Conservation (phyloP, 345 rosid genomes). For the Populus nigra region DNA sequence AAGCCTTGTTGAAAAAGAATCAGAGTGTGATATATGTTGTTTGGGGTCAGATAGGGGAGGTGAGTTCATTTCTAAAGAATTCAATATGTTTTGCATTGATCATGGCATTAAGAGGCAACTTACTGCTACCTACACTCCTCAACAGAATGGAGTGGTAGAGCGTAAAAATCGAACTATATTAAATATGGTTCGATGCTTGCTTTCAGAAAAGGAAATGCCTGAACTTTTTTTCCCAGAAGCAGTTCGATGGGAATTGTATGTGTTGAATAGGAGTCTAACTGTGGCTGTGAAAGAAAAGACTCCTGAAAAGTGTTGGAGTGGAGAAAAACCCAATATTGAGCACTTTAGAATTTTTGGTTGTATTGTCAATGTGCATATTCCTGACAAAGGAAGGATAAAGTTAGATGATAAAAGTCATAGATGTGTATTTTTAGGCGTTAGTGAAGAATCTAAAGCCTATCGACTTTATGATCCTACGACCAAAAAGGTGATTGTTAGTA, state of each 20-base stretch:
- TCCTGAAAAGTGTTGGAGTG: neutral
- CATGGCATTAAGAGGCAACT: neutral
- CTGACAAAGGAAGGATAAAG: neutral
- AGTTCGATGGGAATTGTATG: neutral
- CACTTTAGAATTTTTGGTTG: neutral
- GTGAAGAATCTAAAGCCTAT: neutral
- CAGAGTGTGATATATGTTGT: neutral
- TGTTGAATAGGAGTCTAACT: neutral
- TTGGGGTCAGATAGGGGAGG: neutral
- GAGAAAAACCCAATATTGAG: neutral
- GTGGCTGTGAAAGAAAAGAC: neutral
- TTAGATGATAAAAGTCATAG: neutral
- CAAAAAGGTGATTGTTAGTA: neutral
- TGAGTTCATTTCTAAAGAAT: neutral
- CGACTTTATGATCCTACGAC: neutral
- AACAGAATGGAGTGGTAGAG: neutral
- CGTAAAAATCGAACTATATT: neutral
- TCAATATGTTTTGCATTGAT: neutral
- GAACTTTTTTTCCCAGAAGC: neutral
- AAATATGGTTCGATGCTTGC: neutral
- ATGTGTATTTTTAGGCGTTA: neutral
- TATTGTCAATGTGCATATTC: neutral
- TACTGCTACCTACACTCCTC: neutral
- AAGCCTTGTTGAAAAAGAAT: neutral
- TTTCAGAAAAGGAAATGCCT: neutral